Percentiles rank a stretch among this genome's conserved stretches.
Evolutionary conservation across 2,329 filamentous ascomycete species (phyloP).

Genomic region (Thielaviopsis ethacetica): DNA sequence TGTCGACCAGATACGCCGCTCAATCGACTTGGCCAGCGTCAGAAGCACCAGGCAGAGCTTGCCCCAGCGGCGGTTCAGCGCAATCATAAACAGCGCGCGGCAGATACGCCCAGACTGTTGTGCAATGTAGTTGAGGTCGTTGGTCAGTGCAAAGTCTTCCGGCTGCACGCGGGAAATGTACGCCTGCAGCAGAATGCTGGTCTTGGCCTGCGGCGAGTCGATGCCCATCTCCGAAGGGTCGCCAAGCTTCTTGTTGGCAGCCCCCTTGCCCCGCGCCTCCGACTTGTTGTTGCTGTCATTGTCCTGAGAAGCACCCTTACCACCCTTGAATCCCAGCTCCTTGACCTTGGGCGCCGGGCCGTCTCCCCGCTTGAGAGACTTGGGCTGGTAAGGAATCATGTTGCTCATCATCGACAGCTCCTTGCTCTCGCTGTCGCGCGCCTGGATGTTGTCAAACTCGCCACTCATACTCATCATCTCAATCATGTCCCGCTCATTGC

Average conservation of each 20-base stretch:
- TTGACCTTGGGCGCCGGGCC: background rate
- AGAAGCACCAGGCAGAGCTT: constrained; percentile 85
- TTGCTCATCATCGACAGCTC: constrained; percentile 64
- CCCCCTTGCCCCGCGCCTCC: background rate
- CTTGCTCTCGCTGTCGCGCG: constrained; percentile 73
- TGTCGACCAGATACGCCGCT: constrained; percentile 88
- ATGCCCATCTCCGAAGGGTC: constrained; percentile 30
- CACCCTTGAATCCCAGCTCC: background rate
- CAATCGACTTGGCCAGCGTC: constrained; percentile 89
- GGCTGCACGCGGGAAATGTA: constrained; percentile 79
- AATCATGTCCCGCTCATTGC: constrained; percentile 80
- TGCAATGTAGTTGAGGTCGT: constrained; percentile 85
- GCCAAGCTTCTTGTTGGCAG: background rate
- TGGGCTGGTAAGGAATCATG: constrained; percentile 17
- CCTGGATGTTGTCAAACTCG: constrained; percentile 95
- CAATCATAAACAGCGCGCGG: constrained; percentile 91
- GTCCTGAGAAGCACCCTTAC: background rate
- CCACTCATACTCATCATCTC: constrained; percentile 96
- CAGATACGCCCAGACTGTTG: constrained; percentile 94
- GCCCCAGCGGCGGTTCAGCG: constrained; percentile 86
- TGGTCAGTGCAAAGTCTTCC: constrained; percentile 85
- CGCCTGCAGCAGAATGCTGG: constrained; percentile 84
- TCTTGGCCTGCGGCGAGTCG: constrained; percentile 69
- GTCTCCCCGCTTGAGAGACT: background rate
- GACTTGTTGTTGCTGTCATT: background rate